These are phyloP conservation scores for Filobasidium wieringae DNA, from an alignment of 768 basidiomycete genomes.

Conservation along the genomic window DNA sequence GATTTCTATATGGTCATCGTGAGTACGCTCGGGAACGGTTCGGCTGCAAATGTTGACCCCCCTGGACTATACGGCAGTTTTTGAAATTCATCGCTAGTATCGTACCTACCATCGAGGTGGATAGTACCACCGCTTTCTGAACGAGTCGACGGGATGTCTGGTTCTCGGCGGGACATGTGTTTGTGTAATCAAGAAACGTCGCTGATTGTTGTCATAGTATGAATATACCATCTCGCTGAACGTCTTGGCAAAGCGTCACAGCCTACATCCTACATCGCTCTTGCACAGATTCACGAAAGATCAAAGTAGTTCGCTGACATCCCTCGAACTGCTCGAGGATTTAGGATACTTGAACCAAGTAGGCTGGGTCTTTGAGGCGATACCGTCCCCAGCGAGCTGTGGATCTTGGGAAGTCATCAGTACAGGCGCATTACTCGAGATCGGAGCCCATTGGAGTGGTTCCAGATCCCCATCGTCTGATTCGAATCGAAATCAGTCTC, in stretches of 20 bases:
- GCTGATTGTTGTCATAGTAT: too few relatives aligned
- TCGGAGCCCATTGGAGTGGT: neutral
- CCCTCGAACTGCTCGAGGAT: conserved; percentile 1
- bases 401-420: conserved; percentile 7
- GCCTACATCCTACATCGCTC: too few relatives aligned
- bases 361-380: conserved; percentile 5
- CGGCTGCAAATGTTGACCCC: neutral
- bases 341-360: conserved; percentile 16
- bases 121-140: neutral
- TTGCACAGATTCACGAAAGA: too few relatives aligned
- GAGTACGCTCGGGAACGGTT: conserved; percentile 8
- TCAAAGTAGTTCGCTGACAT: too few relatives aligned
- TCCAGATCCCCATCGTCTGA: neutral
- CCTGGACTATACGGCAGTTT: conserved; percentile 44
- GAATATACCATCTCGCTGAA: too few relatives aligned
- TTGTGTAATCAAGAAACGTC: too few relatives aligned
- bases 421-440: conserved; percentile 9
- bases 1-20: conserved; percentile 87
- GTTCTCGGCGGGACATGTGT: too few relatives aligned
- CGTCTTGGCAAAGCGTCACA: too few relatives aligned
- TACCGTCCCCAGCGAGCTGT: conserved; percentile 1
- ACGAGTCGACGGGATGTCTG: too few relatives aligned
- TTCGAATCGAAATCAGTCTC: neutral
- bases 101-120: conserved; percentile 93
- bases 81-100: conserved; percentile 98